Evolutionary conservation across 208 protist species (phyloP).

Genomic region (Trypanosoma cruzi): DNA sequence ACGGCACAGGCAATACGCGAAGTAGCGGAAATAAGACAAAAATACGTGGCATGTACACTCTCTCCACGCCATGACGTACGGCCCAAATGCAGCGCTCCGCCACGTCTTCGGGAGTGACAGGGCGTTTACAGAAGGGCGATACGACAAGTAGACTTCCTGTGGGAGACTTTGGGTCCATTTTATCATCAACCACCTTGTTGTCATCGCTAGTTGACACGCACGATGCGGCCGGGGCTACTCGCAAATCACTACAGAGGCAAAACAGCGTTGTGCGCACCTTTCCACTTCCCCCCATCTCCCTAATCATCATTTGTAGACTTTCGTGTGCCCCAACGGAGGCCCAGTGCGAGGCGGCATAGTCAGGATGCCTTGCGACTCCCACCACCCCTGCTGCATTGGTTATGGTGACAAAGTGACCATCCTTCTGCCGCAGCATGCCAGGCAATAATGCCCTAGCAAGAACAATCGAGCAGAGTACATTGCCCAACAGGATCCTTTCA

Average conservation of each 20-base stretch:
- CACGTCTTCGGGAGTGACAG: slow-evolving; percentile 15
- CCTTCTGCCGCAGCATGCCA: slow-evolving; percentile 24
- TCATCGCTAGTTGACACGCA: too few species aligned
- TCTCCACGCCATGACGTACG: slow-evolving; percentile 22
- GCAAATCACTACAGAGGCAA: slow-evolving; percentile 11
- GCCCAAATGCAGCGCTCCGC: slow-evolving; percentile 27
- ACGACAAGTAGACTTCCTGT: background rate
- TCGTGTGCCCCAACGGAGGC: slow-evolving; percentile 51
- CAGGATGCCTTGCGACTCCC: slow-evolving; percentile 29
- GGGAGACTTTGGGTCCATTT: background rate
- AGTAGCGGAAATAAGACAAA: slow-evolving; percentile 21
- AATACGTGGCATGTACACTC: slow-evolving; percentile 24
- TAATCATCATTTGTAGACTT: slow-evolving; percentile 50
- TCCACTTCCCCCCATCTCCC: slow-evolving; percentile 9
- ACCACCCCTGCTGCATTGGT: slow-evolving; percentile 26
- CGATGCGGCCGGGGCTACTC: background rate
- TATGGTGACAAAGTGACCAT: slow-evolving; percentile 49
- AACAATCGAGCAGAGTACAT: slow-evolving; percentile 37
- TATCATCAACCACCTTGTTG: background rate
- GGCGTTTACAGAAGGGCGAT: background rate
- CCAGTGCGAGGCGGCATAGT: slow-evolving; percentile 62
- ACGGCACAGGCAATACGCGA: slow-evolving; percentile 29
- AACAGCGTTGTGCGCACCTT: slow-evolving; percentile 32
- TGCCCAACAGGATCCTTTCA: slow-evolving; percentile 48
- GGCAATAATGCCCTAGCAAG: slow-evolving; percentile 41